These are phyloP conservation scores for Pseudohyphozyma bogoriensis DNA, from an alignment of 768 basidiomycete genomes.

Conservation along the genomic window DNA sequence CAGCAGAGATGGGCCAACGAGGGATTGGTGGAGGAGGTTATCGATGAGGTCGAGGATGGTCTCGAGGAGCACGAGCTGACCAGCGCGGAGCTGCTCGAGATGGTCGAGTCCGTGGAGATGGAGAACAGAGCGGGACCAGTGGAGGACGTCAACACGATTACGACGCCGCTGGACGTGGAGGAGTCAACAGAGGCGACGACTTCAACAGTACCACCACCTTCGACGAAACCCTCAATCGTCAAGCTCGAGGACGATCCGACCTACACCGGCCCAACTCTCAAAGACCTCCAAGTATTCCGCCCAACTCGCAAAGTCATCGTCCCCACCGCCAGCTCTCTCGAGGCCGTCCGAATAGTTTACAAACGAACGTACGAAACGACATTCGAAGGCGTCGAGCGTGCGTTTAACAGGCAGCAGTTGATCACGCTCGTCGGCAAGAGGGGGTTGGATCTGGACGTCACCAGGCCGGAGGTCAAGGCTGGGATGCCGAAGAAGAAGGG, in stretches of 20 bases:
- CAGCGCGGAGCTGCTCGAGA: background rate
- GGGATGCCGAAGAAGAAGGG: background rate
- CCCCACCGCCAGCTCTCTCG: conserved; percentile 6
- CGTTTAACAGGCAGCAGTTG: conserved; percentile 20
- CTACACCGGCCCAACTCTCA: too few relatives aligned
- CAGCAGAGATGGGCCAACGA: too few relatives aligned
- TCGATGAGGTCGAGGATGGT: too few relatives aligned
- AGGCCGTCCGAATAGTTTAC: conserved; percentile 17
- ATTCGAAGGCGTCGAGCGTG: background rate
- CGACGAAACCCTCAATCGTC: background rate
- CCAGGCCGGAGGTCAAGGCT: background rate
- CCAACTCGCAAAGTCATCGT: conserved; percentile 4
- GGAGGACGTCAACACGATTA: too few relatives aligned
- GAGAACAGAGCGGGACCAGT: too few relatives aligned
- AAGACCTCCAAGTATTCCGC: conserved; percentile 3
- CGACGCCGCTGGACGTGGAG: too few relatives aligned
- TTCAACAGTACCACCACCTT: background rate
- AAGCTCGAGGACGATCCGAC: background rate
- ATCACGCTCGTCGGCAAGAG: background rate
- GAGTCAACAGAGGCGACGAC: background rate
- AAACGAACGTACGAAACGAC: background rate
- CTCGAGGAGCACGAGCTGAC: background rate
- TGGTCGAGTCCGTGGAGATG: too few relatives aligned
- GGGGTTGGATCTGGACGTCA: background rate
- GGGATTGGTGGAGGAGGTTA: too few relatives aligned